These are phyloP conservation scores for Sungouiozyma intestinalis DNA, from an alignment of 805 yeast genomes.

Conservation along the genomic window DNA sequence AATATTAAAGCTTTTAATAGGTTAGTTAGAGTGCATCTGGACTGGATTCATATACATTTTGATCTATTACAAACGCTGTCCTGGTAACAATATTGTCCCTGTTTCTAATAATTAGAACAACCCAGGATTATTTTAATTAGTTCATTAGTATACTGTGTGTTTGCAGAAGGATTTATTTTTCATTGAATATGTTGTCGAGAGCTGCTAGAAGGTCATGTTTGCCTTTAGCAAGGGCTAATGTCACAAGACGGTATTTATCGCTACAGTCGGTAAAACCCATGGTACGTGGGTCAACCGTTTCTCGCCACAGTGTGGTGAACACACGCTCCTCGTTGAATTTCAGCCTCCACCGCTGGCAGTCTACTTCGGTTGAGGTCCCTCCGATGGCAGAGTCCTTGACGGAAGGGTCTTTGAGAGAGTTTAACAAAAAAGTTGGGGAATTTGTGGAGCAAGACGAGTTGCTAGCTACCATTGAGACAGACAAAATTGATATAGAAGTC, in stretches of 20 bases:
- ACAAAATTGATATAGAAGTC: conserved; percentile 94
- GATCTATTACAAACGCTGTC: too few relatives aligned
- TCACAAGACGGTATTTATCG: neutral
- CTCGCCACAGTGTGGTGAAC: conserved; percentile 6
- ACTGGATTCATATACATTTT: too few relatives aligned
- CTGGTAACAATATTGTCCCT: too few relatives aligned
- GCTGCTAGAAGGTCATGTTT: conserved; percentile 1
- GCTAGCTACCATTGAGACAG: conserved; percentile 95
- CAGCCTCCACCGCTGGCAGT: conserved; percentile 23
- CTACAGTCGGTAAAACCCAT: neutral
- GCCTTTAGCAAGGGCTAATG: neutral
- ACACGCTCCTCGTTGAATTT: conserved; percentile 4
- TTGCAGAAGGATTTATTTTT: neutral
- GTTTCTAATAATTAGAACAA: too few relatives aligned
- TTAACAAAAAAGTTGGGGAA: conserved; percentile 72
- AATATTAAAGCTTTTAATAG: too few relatives aligned
- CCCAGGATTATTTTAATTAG: too few relatives aligned
- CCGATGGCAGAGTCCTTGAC: conserved; percentile 98
- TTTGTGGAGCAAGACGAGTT: conserved; percentile 78
- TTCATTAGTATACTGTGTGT: neutral
- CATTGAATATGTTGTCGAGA: conserved; percentile 2
- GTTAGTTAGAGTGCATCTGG: too few relatives aligned
- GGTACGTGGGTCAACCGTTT: neutral
- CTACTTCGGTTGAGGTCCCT: conserved; percentile 73
- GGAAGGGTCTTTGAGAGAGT: conserved; percentile 82